Evolutionary conservation across 306 rosid genomes (phyloP), one percentile per base, ranked within the genome.

Genomic region (Herpetospermum pedunculosum): DNA sequence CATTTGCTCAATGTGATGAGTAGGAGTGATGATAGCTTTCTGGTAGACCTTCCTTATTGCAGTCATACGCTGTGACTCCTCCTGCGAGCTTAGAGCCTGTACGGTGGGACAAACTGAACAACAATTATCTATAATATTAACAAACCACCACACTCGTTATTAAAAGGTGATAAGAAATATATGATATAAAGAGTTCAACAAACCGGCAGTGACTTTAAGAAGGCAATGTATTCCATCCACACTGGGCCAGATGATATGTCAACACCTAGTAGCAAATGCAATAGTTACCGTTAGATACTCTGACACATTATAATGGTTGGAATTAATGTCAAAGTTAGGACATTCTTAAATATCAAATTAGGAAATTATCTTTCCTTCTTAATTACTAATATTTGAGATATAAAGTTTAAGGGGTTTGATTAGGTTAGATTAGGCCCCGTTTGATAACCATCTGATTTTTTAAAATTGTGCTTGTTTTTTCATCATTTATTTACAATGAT

Each of bases 171-270:
- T 54, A 63, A 72, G 72, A 29, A 46, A 75, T 26, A 77, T 57
- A 53, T 78, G 47, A 75, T 8, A 28, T 6, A 69, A 75, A 62
- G 78, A 77, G 69, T 60, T 37, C 76, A 67, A 78, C 89, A 75
- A 55, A 93, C 98, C 90, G 93, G 98, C 80, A 91, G 84, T 44
- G 92, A 87, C 82, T 86, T 92, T 54, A 91, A 80, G 78, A 93
- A 91, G 75, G 92, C 38, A 62, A 93, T 86, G 82, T 93, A 93
- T 82, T 93, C 98, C 90, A 86, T 85, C 98, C 98, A 93, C 52
- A 93, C 89, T 19, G 98, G 98, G 58, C 98, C 98, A 63, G 98
- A 91, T 60, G 98, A 84, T 64, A 91, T 89, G 81, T 93, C 98
- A 34, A 84, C 85, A 84, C 98, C 98, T 93, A 88, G 79, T 73